Evolutionary conservation across 164 flowering plant genomes (phyloP).

Genomic region (Dillenia suffruticosa): DNA sequence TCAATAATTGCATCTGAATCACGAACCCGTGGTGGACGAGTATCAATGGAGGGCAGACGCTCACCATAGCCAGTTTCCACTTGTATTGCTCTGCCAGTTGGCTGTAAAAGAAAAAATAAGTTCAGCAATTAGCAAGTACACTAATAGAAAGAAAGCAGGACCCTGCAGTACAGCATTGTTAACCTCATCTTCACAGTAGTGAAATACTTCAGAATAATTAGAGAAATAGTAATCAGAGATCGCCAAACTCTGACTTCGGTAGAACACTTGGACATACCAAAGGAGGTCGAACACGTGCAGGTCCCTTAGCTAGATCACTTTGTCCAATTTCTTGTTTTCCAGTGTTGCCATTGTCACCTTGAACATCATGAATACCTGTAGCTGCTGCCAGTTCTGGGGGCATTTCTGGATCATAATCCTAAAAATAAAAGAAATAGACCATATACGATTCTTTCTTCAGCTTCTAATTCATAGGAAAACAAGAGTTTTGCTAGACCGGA

Average conservation of each 20-base stretch:
- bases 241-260: too few species aligned
- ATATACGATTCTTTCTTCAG: not conserved
- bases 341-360: conserved; percentile 44
- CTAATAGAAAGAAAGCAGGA: not conserved
- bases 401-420: conserved; percentile 98
- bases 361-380: conserved; percentile 60
- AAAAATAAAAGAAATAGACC: conserved; percentile 12
- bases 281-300: conserved; percentile 56
- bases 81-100: conserved; percentile 83
- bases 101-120: conserved; percentile 41
- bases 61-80: conserved; percentile 54
- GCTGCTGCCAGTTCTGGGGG: conserved; percentile 99
- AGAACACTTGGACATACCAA: conserved; percentile 43
- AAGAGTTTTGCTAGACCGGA: not conserved
- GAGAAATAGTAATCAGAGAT: not conserved
- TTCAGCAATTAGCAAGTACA: conserved; percentile 1
- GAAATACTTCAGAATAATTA: not conserved
- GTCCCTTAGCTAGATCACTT: conserved; percentile 43
- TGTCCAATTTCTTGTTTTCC: conserved; percentile 50
- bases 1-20: conserved; percentile 90
- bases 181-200: not conserved
- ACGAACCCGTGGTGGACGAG: conserved; percentile 45
- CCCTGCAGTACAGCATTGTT: not conserved
- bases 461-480: not conserved
- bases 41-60: conserved; percentile 54